Conservation (phyloP, 73 alveolate species). For the Urostyla sp. region DNA sequence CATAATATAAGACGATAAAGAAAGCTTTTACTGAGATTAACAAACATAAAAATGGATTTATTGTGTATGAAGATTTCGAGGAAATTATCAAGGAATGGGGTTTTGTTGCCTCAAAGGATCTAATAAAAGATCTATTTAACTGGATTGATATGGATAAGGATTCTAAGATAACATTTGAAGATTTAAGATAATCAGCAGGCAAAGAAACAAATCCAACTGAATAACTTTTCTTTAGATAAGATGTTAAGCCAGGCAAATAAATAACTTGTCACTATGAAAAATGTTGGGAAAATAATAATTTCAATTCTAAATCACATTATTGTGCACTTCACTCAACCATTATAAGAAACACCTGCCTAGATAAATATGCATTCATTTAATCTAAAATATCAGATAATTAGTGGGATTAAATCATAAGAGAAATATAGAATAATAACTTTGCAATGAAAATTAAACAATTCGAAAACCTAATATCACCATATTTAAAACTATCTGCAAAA, state of each 20-base stretch:
- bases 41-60: slow-evolving; percentile 48
- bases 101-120: slow-evolving; percentile 36
- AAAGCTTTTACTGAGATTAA: slow-evolving; percentile 66
- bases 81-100: slow-evolving; percentile 67
- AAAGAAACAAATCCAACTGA: slow-evolving; percentile 63
- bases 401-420: slow-evolving; percentile 8
- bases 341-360: slow-evolving; percentile 23
- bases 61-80: slow-evolving; percentile 32
- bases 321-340: slow-evolving; percentile 31
- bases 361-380: slow-evolving; percentile 2
- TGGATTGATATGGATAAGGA: slow-evolving; percentile 65
- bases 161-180: slow-evolving; percentile 53
- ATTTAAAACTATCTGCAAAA: not conserved
- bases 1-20: slow-evolving; percentile 54
- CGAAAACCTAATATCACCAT: not conserved
- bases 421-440: not conserved
- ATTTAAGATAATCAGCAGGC: slow-evolving; percentile 58
- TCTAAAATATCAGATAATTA: not conserved
- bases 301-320: slow-evolving; percentile 29
- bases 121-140: slow-evolving; percentile 33
- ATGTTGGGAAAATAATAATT: slow-evolving; percentile 71
- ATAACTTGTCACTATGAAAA: slow-evolving; percentile 52
- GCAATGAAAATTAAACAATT: not conserved
- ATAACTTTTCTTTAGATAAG: slow-evolving; percentile 63
- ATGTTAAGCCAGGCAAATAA: slow-evolving; percentile 37